Base-by-base conservation (phyloP, 2,329 filamentous ascomycete genomes). In the Cladosporium oxysporum region DNA sequence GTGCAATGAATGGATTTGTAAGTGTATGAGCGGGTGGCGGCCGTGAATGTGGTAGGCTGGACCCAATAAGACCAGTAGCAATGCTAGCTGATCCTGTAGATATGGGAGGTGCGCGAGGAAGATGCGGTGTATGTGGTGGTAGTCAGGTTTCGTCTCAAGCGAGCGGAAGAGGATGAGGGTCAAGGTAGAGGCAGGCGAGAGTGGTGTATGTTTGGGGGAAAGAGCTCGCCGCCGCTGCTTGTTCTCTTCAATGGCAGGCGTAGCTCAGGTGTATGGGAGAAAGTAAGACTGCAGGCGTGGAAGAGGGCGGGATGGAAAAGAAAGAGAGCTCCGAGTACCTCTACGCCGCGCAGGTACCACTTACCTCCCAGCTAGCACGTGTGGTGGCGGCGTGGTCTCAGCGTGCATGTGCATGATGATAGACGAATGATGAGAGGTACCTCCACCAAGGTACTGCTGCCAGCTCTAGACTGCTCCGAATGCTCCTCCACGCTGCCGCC, bases 81-180 rank as follows among this genome's bases (percentile, higher is more conserved):
- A 63, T 63, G 61, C 61, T n/a, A 23, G 50, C 61, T 63, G 61
- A 47, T 63, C 50, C 50, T 49, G 33, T 23, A 55, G 50, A 53
- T 28, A 28, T n/a, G 28, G 23, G 37, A 47, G 49, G 50, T 57
- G 60, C 47, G 33, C 16, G 31, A 23, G 28, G 61, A 63, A 57
- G 61, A 63, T 63, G 31, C 28, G 21, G 47, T 49, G 60, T 52
- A n/a, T 29, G 31, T 47, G 57, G 23, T 28, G 50, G 49, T 33
- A 37, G 18, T 31, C 31, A 50, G 60, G 49, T 44, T 23, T 31
- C 28, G 49, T 57, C 28, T 63, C 50, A 35, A 47, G 61, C 21
- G 49, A 47, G 61, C 18, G 23, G 37, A 52, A 26, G 50, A n/a
- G 28, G 49, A 55, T 8, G 61, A 52, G 31, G 50, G 23, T 44